These are phyloP conservation scores for Arachnomyces sp. DNA, from an alignment of 2,329 filamentous ascomycete species.

Conservation along the genomic window DNA sequence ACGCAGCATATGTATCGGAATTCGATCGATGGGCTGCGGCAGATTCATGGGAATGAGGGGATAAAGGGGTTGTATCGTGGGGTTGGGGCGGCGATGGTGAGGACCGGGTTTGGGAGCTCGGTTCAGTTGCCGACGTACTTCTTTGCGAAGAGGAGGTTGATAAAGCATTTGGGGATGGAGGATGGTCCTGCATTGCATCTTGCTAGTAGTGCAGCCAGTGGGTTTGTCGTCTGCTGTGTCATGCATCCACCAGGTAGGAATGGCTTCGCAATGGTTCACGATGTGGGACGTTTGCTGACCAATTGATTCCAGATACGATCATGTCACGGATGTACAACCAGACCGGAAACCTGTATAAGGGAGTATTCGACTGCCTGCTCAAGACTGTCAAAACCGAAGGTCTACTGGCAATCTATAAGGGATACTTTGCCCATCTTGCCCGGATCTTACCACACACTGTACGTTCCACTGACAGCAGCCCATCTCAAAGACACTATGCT, in stretches of 20 bases:
- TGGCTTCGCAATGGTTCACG: neutral
- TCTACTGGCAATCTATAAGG: constrained; percentile 90
- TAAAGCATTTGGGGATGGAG: constrained; percentile 75
- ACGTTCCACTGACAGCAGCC: constrained; percentile 18
- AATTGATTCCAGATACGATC: constrained; percentile 61
- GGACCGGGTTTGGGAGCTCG: constrained; percentile 90
- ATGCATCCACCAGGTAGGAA: constrained; percentile 88
- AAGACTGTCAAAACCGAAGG: constrained; percentile 91
- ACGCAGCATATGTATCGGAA: constrained; percentile 93
- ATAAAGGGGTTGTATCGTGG: constrained; percentile 77
- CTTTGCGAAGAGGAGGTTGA: constrained; percentile 81
- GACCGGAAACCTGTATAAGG: constrained; percentile 90
- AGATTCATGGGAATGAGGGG: constrained; percentile 73
- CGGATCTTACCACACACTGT: constrained; percentile 88
- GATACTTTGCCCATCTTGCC: constrained; percentile 88
- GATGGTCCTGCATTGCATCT: constrained; percentile 86
- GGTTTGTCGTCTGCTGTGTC: constrained; percentile 92
- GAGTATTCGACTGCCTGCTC: constrained; percentile 82
- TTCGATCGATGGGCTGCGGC: constrained; percentile 69
- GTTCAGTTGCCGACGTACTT: constrained; percentile 98
- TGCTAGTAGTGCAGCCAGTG: constrained; percentile 77
- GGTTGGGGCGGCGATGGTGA: constrained; percentile 86
- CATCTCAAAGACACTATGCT: constrained; percentile 11
- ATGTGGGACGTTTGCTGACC: constrained; percentile 4
- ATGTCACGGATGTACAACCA: constrained; percentile 99